Evolutionary conservation across 2,329 filamentous ascomycete species (phyloP), one percentile per base, ranked within the genome.

Genomic region (Fusarium newnesense): DNA sequence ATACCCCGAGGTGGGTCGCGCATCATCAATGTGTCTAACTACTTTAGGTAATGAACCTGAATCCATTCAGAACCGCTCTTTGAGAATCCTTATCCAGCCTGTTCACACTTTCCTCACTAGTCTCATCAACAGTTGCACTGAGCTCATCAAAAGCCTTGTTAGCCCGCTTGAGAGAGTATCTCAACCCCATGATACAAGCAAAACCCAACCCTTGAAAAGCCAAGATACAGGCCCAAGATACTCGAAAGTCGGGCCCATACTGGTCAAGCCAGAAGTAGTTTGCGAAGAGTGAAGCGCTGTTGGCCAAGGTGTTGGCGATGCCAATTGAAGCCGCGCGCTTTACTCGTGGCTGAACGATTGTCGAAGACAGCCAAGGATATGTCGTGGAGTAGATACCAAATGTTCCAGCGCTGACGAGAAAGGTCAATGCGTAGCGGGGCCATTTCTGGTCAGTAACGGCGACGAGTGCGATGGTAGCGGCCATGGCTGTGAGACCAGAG

Each of bases 221-320:
- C n/a, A 53, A 2, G 13, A 53, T 53, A 28, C 49, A 53, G 2
- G 49, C 34, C 49, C 49, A 53, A 21, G 49, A 53, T 16, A 53
- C 49, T 3, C 49, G 32, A 1, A 37, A 53, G 7, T 37, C 49
- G 2, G 49, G 49, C 5, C 49, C 49, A 16, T 53, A 53, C 9
- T 53, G 32, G 24, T 53, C 49, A 16, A 53, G 49, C 49, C 49
- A 53, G 32, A 53, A 53, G 32, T 53, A 53, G 12, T 53, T 53
- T 6, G 49, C 49, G 2, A 53, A 37, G 7, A 53, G 49, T 12
- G 32, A 37, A 2, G 49, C 49, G 24, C 24, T 37, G 24, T 53
- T 37, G 1, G 32, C 49, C 2, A 53, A 4, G 4, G 32, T 37
- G 32, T 53, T 53, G 0, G 49, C 49, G 18, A 53, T 53, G 1